phyloP scores from a whole-genome alignment of 164 flowering plant species.

The Dillenia suffruticosa region DNA sequence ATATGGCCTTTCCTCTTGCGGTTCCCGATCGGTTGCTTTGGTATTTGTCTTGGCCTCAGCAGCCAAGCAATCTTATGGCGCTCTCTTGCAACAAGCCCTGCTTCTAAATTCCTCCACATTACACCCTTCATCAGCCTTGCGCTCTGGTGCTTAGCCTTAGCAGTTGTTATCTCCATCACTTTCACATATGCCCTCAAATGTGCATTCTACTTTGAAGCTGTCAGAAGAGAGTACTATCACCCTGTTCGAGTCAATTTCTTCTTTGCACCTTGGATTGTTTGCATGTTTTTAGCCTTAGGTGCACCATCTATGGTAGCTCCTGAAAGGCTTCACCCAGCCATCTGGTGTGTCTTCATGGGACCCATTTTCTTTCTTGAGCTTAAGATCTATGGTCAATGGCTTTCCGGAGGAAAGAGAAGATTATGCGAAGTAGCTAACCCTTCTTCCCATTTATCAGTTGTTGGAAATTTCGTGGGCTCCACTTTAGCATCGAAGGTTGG shows the following conservation, averaged over 20 bases:
- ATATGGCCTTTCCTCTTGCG: constrained; percentile 96
- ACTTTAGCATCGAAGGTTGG: constrained; percentile 81
- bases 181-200: constrained; percentile 68
- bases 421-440: constrained; percentile 90
- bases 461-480: constrained; percentile 94
- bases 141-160: constrained; percentile 69
- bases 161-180: constrained; percentile 47
- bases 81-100: constrained; percentile 62
- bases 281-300: constrained; percentile 87
- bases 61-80: constrained; percentile 97
- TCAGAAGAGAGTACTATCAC: constrained; percentile 85
- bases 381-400: constrained; percentile 96
- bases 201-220: constrained; percentile 86
- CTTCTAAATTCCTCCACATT: constrained; percentile 74
- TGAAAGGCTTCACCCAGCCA: constrained; percentile 45
- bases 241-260: constrained; percentile 93
- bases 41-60: constrained; percentile 88
- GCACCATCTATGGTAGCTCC: constrained; percentile 47
- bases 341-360: constrained; percentile 78
- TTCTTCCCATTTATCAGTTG: constrained; percentile 84
- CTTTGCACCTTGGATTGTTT: constrained; percentile 94
- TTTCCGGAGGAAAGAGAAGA: constrained; percentile 86
- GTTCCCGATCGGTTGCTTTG: constrained; percentile 86
- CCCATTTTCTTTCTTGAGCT: constrained; percentile 78
- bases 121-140: constrained; percentile 57